Evolutionary conservation across 768 basidiomycete species (phyloP), one percentile per base, ranked within the genome.

Genomic region (Rhizopogon salebrosus): DNA sequence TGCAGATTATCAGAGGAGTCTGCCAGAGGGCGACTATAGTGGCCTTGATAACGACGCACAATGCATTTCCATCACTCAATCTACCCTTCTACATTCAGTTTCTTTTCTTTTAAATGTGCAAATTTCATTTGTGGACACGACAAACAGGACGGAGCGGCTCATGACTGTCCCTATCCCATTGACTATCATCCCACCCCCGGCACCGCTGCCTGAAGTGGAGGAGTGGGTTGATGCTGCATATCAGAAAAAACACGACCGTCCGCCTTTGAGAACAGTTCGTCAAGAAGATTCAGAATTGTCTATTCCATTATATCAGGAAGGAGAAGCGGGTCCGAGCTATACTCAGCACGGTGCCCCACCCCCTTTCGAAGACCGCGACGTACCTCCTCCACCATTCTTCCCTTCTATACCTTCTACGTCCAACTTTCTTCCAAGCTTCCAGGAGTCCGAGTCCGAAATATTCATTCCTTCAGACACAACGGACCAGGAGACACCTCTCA

Each of bases 191-290:
- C 83, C 91, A 22, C 82, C 86, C 2, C 78, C 84, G 14, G 89
- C 91, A 0, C 85, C 85, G n/a, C 79, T 89, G 20, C 88, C 87
- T 5, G 83, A 91, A 63, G 81, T 88, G 4, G 85, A 86, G n/a
- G 78, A 75, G 51, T 80, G 80, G 49, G 68, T 89, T 20, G 88
- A 88, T 55, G 77, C 76, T 27, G 88, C 87, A 6, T 93, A 93
- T 67, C 83, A 81, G 60, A 93, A 93, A 75, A 93, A 93, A 65
- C 90, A 92, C 59, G 91, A 93, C 60, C 78, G 80, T 2, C 91
- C 91, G 6, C 91, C 91, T 2, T 65, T 76, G 3, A 80, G 74
- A 61, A 93, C 91, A 0, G 77, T 83, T 35, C 74, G 91, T 49
- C 70, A 78, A 35, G 88, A 89, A 51, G 91, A 92, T 48, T 54